Base-by-base conservation (phyloP, 1,139 yeast genomes). In the Yamadazyma friedrichii region DNA sequence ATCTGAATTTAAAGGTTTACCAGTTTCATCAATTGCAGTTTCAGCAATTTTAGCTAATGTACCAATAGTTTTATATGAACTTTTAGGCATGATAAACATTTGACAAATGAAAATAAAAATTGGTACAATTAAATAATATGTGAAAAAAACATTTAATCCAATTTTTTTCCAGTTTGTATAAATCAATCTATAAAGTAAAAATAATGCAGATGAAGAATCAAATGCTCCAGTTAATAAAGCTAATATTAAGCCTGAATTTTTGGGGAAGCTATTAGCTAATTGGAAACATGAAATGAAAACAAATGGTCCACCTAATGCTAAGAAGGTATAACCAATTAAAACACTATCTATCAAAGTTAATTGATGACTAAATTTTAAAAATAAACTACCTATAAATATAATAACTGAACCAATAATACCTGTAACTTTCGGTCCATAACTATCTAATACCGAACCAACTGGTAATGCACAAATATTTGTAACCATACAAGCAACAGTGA, bases 381-480 rank as follows among this genome's bases (percentile, higher is more conserved):
- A 59, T 10, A 76, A 40, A 4, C 85, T 60, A 2, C 91, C 89
- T 9, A 67, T 15, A 34, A 76, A 64, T 38, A 88, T 62, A 38
- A 84, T 58, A 1, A 68, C 35, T 0, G 93, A 69, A 1, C 97
- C 97, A 34, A 84, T 63, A n/a, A 84, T 64, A 0, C 94, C 95
- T 39, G 91, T 79, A 3, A 83, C 67, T 48, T 86, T 70, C 4
- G 97, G 96, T 0, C 98, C 98, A 54, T 71, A 82, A 15, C 69
- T 61, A 55, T 91, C 97, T 41, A 91, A 69, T 15, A 87, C 72
- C 31, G 80, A 74, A 0, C 97, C 97, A 8, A 89, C 95, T 0
- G 87, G 74, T 42, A 91, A 70, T 0, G 96, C 94, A 37, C 84
- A 78, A 6, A 85, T 78, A 56, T 88, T 89, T n/a, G 97, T 88